A percentile compares a stretch with the other conserved stretches of the same genome.
Evolutionary conservation across 371 early-diverging fungal genomes (phyloP).

Genomic region (Mucor velutinosus): DNA sequence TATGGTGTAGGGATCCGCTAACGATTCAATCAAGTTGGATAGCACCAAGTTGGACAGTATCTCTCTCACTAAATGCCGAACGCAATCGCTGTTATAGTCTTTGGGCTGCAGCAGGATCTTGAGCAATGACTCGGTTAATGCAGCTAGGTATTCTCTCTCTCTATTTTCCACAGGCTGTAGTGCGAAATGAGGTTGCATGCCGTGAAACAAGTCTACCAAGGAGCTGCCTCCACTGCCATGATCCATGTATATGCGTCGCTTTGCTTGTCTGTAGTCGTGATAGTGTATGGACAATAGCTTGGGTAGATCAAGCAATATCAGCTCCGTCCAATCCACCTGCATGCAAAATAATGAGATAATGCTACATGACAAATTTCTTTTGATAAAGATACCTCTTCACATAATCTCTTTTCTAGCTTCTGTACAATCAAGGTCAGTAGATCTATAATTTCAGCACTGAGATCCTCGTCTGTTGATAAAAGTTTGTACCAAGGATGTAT

Average conservation of each 20-base stretch:
- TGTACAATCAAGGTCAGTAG: conserved; percentile 47
- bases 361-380: neutral
- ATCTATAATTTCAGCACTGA: conserved; percentile 45
- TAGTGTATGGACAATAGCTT: conserved; percentile 56
- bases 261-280: conserved; percentile 55
- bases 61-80: conserved; percentile 60
- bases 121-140: conserved; percentile 52
- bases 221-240: conserved; percentile 53
- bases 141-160: conserved; percentile 54
- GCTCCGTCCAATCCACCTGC: conserved; percentile 62
- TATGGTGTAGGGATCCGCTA: conserved; percentile 62
- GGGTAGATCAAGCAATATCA: conserved; percentile 54
- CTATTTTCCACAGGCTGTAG: conserved; percentile 44
- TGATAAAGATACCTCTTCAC: conserved; percentile 29
- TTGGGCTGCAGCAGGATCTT: conserved; percentile 37
- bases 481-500: conserved; percentile 63
- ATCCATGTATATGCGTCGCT: conserved; percentile 46
- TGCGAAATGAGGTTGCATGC: conserved; percentile 67
- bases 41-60: conserved; percentile 55
- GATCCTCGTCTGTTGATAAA: conserved; percentile 58
- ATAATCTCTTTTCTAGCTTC: conserved; percentile 50
- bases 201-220: conserved; percentile 56
- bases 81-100: conserved; percentile 55
- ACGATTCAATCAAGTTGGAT: conserved; percentile 43
- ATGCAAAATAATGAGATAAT: neutral